Evolutionary conservation across 140 eudicot species (phyloP), one percentile per base, ranked within the genome.

Genomic region (Artemisia princeps): DNA sequence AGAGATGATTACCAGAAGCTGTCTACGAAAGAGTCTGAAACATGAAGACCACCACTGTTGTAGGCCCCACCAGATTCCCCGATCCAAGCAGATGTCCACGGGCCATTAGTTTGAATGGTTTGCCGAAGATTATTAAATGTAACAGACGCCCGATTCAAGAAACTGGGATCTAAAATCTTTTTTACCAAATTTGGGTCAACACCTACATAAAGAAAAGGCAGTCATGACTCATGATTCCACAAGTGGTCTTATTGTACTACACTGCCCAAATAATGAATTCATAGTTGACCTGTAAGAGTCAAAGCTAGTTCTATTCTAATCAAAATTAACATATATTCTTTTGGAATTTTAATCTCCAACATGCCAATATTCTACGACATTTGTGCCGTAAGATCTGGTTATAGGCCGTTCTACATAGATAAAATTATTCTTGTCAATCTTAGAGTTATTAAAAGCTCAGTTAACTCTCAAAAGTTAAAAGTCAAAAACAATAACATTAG

Each of bases 11-110:
- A 91, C 99, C 99, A 94, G 75, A 94, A 94, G 84, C 99, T 82
- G 74, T 94, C 62, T 6, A 88, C 78, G 13, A 94, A 94, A 24
- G 95, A 71, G 74, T 94, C 80, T 14, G 99, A 94, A 57, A 88
- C 86, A 68, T 70, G 77, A 54, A 24, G 78, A 33, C 94, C 99
- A 4, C 99, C 99, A 57, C 84, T 94, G 82, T 94, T 94, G 73
- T 60, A 94, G 65, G 95, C 95, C 48, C 99, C 99, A 9, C 99
- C 99, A 50, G 99, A 80, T 75, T 94, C 99, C 46, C 99, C 95
- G 10, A 94, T 86, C 99, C 99, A 94, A 50, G 94, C 94, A 40
- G 89, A 82, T 22, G 99, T 74, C 99, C 99, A 92, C 2, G 96
- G 96, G 40, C 96, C 99, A 72, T 74, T 60, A 2, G 45, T 75